Base-by-base conservation (phyloP, 2,329 filamentous ascomycete species). In the Fusarium setosum region DNA sequence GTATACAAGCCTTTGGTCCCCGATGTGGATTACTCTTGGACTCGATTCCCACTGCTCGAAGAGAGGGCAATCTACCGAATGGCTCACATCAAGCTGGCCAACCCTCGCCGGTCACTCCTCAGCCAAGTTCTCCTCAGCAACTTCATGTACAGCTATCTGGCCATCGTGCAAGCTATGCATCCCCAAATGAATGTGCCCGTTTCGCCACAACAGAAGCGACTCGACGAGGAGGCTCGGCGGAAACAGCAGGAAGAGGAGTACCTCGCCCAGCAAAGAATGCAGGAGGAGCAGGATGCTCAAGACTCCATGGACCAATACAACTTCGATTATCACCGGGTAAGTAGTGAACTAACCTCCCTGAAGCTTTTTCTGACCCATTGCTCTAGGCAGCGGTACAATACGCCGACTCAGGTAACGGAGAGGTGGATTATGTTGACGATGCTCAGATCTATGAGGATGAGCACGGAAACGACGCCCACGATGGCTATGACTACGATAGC, bases 71-170 rank as follows among this genome's bases (percentile, higher is more conserved):
- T 99, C 60, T 99, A 99, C 79, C 89, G 96, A 62, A 97, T 99
- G 93, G 96, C 96, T 17, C 96, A 99, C 76, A 96, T 98, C 80
- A 99, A 99, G 79, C 88, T 99, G 62, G 96, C 96, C n/a, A 98
- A 99, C 75, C 96, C 96, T 34, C 90, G 95, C 41, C 90, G 96
- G 56, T 92, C 95, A 37, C 81, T 99, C 50, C 91, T 97, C 74
- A 97, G 95, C 61, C 96, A 99, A 78, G 96, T 99, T 20, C 84
- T 99, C 59, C 86, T 99, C 69, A 97, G 94, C 80, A 99, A 99
- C 77, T 99, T 99, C 79, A 99, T 99, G 96, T 99, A 99, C 81
- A 96, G 94, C 57, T 99, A 99, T 77, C 86, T 99, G 67, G 96
- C 96, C 63, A 99, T 98, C 78, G 96, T 99, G 42, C 96, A 99